Evolutionary conservation across 805 yeast genomes (phyloP).

Genomic region (Spathaspora gorwiae): DNA sequence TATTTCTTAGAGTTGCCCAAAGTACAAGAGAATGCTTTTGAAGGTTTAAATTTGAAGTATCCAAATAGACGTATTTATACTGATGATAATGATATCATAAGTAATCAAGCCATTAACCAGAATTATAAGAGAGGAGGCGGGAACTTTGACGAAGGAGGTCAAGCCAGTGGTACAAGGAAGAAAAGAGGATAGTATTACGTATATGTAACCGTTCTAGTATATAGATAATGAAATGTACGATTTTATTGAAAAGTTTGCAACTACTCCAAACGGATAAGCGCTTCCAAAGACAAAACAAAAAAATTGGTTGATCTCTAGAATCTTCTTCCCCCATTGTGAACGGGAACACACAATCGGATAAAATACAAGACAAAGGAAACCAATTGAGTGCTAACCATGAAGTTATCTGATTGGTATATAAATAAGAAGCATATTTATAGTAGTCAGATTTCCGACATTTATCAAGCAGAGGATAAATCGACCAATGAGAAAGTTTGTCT

Average conservation of each 20-base stretch:
- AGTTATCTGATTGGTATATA: conserved; percentile 9
- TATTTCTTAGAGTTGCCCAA: conserved; percentile 71
- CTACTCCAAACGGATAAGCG: no score
- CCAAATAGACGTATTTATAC: conserved; percentile 85
- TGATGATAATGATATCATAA: conserved; percentile 74
- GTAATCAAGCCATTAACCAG: conserved; percentile 14
- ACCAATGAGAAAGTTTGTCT: conserved; percentile 20
- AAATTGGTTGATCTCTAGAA: no score
- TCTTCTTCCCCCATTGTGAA: no score
- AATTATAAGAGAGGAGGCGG: conserved; percentile 3
- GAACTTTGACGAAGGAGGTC: conserved; percentile 11
- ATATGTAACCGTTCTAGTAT: neutral
- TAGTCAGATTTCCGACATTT: conserved; percentile 34
- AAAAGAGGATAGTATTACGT: conserved; percentile 16
- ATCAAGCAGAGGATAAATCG: conserved; percentile 16
- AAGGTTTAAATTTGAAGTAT: conserved; percentile 65
- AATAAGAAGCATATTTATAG: conserved; percentile 21
- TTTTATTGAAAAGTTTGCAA: no score
- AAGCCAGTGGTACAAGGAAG: conserved; percentile 20
- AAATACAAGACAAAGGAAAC: neutral
- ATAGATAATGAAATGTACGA: no score
- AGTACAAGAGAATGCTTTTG: conserved; percentile 75
- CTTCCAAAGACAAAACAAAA: no score
- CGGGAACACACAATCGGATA: neutral
- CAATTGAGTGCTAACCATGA: neutral